Percentiles rank a stretch among this genome's conserved stretches.
phyloP scores from a whole-genome alignment of 2,329 filamentous ascomycete genomes.

The Claviceps pazoutovae region DNA sequence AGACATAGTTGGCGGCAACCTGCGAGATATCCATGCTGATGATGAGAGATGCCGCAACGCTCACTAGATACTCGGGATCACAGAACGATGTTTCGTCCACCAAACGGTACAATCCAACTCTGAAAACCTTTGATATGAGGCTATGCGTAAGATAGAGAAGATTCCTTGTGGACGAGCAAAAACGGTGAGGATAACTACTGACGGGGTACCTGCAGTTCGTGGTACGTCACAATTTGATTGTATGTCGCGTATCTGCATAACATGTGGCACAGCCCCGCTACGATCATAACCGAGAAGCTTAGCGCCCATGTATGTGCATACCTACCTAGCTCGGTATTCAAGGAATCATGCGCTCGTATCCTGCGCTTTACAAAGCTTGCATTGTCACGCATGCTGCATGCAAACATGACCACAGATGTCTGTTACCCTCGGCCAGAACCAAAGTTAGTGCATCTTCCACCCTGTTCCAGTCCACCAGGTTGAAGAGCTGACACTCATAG shows the following conservation, averaged over 20 bases:
- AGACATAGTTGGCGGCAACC: conserved; percentile 86
- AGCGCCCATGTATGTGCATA: no score
- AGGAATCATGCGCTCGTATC: no score
- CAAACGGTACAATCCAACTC: neutral
- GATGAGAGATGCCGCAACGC: neutral
- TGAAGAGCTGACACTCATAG: conserved; percentile 16
- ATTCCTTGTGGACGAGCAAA: neutral
- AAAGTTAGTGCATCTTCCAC: conserved; percentile 26
- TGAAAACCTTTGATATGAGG: neutral
- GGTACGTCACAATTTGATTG: neutral
- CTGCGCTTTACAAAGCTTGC: no score
- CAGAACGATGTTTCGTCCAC: neutral
- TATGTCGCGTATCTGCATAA: conserved; percentile 2
- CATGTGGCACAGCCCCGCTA: neutral
- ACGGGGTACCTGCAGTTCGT: neutral
- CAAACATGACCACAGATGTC: conserved; percentile 24
- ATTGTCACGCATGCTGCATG: no score
- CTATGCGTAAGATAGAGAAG: neutral
- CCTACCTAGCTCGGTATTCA: no score
- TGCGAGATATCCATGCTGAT: conserved; percentile 77
- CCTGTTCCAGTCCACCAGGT: neutral
- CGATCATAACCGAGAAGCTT: neutral
- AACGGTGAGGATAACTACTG: no score
- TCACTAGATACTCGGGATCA: neutral
- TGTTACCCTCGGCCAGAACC: conserved; percentile 31